Percentiles rank a stretch among this genome's conserved stretches.
Evolutionary conservation across 1,139 yeast species (phyloP).

Genomic region (Geotrichum armillariae): DNA sequence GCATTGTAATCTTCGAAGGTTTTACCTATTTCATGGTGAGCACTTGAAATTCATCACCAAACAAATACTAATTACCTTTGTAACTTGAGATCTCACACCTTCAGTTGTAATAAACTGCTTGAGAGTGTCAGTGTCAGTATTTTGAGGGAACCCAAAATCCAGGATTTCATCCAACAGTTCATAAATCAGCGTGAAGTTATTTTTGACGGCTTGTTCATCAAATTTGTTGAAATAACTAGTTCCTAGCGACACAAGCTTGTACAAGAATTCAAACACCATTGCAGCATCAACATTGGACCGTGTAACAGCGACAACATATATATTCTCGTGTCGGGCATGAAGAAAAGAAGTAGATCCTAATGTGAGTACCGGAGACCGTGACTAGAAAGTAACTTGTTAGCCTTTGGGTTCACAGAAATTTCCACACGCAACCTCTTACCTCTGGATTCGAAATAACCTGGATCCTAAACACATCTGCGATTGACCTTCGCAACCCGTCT

Average conservation of each 20-base stretch:
- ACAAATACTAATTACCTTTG: conserved; percentile 10
- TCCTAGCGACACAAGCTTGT: conserved; percentile 53
- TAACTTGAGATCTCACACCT: conserved; percentile 26
- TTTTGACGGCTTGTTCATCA: conserved; percentile 50
- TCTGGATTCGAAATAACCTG: conserved; percentile 75
- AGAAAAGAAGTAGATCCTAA: conserved; percentile 91
- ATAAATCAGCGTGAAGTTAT: conserved; percentile 66
- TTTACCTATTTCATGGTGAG: conserved; percentile 20
- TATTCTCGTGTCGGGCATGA: conserved; percentile 64
- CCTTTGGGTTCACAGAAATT: too few relatives aligned
- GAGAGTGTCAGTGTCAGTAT: conserved; percentile 57
- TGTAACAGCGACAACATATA: conserved; percentile 86
- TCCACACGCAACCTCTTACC: too few relatives aligned
- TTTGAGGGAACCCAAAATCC: conserved; percentile 82
- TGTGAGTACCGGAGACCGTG: conserved; percentile 80
- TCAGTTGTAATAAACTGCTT: conserved; percentile 43
- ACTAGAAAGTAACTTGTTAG: conserved; percentile 31
- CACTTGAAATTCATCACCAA: background rate
- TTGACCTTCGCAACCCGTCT: conserved; percentile 66
- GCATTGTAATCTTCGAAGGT: conserved; percentile 41
- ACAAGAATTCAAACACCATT: conserved; percentile 73
- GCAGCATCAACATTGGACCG: conserved; percentile 88
- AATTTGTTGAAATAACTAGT: conserved; percentile 42
- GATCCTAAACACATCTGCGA: conserved; percentile 87
- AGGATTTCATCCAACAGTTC: conserved; percentile 76